A percentile compares a stretch with the other conserved stretches of the same genome.
These are phyloP conservation scores for Venturiaceae sp. DNA, from an alignment of 2,329 filamentous ascomycete species.

Conservation along the genomic window DNA sequence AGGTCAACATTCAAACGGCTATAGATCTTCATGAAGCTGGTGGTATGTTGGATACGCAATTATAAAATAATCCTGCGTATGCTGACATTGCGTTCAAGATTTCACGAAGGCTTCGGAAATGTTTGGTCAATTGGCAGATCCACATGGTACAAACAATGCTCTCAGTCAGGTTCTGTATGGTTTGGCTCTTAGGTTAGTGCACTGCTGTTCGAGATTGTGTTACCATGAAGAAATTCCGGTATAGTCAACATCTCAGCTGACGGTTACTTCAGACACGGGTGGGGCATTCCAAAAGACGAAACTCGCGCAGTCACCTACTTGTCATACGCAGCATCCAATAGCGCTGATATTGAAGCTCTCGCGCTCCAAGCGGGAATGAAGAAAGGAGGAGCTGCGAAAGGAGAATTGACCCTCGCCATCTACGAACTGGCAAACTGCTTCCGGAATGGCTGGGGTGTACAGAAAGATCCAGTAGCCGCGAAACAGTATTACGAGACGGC, in stretches of 20 bases:
- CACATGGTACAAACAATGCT: slow-evolving; percentile 77
- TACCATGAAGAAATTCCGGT: not conserved
- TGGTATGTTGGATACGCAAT: slow-evolving; percentile 24
- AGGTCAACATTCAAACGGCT: slow-evolving; percentile 72
- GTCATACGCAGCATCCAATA: slow-evolving; percentile 80
- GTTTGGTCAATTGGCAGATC: slow-evolving; percentile 77
- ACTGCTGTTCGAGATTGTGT: slow-evolving; percentile 5
- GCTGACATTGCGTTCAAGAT: slow-evolving; percentile 33
- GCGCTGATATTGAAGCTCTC: slow-evolving; percentile 74
- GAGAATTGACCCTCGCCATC: slow-evolving; percentile 90
- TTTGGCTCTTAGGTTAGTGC: slow-evolving; percentile 44
- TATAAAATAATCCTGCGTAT: too few species aligned
- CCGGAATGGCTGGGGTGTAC: slow-evolving; percentile 87
- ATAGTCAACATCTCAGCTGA: not conserved
- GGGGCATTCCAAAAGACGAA: slow-evolving; percentile 72
- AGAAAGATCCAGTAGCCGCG: slow-evolving; percentile 77
- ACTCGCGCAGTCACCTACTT: slow-evolving; percentile 72
- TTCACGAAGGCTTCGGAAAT: slow-evolving; percentile 71
- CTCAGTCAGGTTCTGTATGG: slow-evolving; percentile 94
- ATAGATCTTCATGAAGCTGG: slow-evolving; percentile 86
- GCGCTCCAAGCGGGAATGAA: slow-evolving; percentile 81
- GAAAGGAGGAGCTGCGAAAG: slow-evolving; percentile 90
- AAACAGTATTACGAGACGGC: slow-evolving; percentile 93
- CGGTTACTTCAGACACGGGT: slow-evolving; percentile 66
- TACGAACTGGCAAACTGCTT: slow-evolving; percentile 92